Base-by-base conservation (phyloP, 352 stramenopile species). In the Globisporangium abappressorium region DNA sequence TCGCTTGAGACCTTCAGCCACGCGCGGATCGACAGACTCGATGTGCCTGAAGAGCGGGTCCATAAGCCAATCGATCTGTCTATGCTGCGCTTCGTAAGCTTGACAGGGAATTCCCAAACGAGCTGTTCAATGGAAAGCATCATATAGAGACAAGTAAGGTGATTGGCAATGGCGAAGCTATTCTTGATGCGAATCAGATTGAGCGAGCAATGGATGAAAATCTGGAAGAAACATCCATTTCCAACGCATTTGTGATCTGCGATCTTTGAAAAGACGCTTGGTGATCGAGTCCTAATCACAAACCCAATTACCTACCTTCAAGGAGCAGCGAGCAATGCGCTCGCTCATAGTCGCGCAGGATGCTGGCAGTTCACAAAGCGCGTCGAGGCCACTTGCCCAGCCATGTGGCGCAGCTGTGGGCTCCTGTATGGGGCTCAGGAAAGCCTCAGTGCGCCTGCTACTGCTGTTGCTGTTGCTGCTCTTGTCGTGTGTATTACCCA, bases 11-110 rank as follows among this genome's bases (percentile, higher is more conserved):
- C 83, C 85, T 68, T 93, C 83, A 0, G 84, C 84, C 0, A 78
- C 75, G 14, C 82, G 76, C 43, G 82, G 85, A 33, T 93, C 83
- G 26, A 92, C 83, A 0, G 76, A 77, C 36, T 79, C 69, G 9
- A 91, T 60, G 53, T 75, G 38, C 15, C 69, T 64, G 22, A 93
- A 68, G 28, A 93, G 67, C 22, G 76, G 68, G 30, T 74, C 73
- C 73, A 84, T 82, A 5, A 9, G n/a, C 7, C 57, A 4, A 43
- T 15, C 36, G 30, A 5, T 33, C 30, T 4, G 30, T 33, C 30
- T 33, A 33, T 33, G 30, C 30, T 33, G 30, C 30, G 30, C 30
- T 4, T 6, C 30, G 30, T 33, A 5, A 33, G 30, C 30, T 38
- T 12, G 34, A 38, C 34, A 38, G 34, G 34, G 34, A 38, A 38